phyloP scores from a whole-genome alignment of 177 flowering plant genomes.

The Tripterygium wilfordii region DNA sequence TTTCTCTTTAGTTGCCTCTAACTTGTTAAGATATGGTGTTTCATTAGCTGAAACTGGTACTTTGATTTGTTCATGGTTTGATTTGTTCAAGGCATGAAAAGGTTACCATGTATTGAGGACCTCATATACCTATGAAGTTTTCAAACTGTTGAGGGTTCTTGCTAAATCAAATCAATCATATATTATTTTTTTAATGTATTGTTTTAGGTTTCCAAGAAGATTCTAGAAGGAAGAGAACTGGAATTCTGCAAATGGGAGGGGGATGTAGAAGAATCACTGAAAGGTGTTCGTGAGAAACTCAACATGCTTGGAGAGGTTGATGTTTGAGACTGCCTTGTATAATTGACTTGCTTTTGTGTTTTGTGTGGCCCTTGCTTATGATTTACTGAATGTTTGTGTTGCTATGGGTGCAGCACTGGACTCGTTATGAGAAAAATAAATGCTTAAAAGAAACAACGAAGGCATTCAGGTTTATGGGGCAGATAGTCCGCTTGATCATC shows the following conservation, averaged over 20 bases:
- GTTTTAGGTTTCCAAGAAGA: constrained; percentile 57
- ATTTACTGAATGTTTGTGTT: neutral
- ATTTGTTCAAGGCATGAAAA: too few species aligned
- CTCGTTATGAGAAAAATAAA: constrained; percentile 71
- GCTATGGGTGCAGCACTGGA: constrained; percentile 61
- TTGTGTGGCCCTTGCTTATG: neutral
- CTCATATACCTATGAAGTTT: too few species aligned
- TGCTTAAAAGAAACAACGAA: constrained; percentile 82
- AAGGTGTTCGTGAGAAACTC: constrained; percentile 66
- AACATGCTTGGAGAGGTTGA: constrained; percentile 80
- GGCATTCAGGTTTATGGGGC: constrained; percentile 62
- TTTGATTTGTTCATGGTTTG: too few species aligned
- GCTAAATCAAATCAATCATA: neutral
- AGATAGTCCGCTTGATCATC: constrained; percentile 76
- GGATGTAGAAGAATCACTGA: constrained; percentile 52
- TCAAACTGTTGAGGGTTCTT: neutral
- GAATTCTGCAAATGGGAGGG: constrained; percentile 81
- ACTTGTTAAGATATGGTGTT: too few species aligned
- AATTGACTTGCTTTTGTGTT: constrained; percentile 1
- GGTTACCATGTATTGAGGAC: too few species aligned
- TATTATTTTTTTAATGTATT: neutral
- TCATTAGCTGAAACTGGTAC: too few species aligned
- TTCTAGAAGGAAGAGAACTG: constrained; percentile 66
- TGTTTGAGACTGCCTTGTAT: neutral
- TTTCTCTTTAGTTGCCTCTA: too few species aligned